Evolutionary conservation across 2,329 filamentous ascomycete species (phyloP).

Genomic region (Fusarium nodosum): DNA sequence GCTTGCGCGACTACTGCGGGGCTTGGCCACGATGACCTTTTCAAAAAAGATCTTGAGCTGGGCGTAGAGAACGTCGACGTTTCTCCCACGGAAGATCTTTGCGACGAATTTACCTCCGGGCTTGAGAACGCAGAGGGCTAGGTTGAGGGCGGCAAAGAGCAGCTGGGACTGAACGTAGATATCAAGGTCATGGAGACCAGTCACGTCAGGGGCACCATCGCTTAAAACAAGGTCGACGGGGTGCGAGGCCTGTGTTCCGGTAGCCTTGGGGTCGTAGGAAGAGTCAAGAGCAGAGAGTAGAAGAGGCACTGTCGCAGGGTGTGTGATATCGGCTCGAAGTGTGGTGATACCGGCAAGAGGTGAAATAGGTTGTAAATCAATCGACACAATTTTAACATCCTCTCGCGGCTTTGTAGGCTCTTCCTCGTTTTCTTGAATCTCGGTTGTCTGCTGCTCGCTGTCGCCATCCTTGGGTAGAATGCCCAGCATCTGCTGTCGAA

Average conservation of each 20-base stretch:
- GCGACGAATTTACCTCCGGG: conserved; percentile 97
- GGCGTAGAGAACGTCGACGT: conserved; percentile 95
- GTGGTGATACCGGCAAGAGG: conserved; percentile 93
- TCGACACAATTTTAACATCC: conserved; percentile 93
- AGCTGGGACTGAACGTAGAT: conserved; percentile 98
- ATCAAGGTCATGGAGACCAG: conserved; percentile 94
- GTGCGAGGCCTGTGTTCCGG: conserved; percentile 71
- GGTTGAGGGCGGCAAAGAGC: conserved; percentile 92
- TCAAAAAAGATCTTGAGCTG: conserved; percentile 93
- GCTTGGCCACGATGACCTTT: conserved; percentile 90
- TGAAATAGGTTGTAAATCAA: conserved; percentile 96
- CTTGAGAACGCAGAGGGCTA: conserved; percentile 91
- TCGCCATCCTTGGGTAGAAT: conserved; percentile 57
- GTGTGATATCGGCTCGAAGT: conserved; percentile 95
- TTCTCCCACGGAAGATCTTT: conserved; percentile 95
- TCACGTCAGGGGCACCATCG: conserved; percentile 96
- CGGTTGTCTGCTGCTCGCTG: conserved; percentile 40
- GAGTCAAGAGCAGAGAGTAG: conserved; percentile 88
- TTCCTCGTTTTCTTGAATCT: conserved; percentile 26
- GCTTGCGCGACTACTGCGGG: conserved; percentile 92
- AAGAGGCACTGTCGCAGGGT: conserved; percentile 92
- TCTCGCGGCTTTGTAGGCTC: conserved; percentile 63
- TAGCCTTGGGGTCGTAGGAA: conserved; percentile 64
- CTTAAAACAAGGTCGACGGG: conserved; percentile 95
- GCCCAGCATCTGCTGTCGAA: conserved; percentile 72